Percentiles rank a stretch among this genome's conserved stretches.
phyloP scores from a whole-genome alignment of 352 stramenopile genomes.

The Pythium scleroteichum region DNA sequence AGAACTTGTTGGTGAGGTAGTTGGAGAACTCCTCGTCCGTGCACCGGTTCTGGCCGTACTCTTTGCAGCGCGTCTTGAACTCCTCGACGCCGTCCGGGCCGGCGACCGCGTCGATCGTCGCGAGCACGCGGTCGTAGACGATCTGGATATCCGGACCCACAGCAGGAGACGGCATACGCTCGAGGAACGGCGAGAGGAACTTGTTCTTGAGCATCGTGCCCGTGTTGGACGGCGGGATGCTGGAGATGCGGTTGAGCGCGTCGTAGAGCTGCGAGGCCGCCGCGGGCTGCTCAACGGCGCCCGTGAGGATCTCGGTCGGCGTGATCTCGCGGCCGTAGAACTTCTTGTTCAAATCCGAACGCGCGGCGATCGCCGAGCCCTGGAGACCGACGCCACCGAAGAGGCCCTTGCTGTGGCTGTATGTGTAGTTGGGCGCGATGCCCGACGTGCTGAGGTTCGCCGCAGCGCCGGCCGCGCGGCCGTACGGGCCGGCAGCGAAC shows the following conservation, averaged over 20 bases:
- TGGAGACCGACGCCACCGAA: slow-evolving; percentile 84
- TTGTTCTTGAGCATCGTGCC: slow-evolving; percentile 55
- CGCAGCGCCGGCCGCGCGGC: slow-evolving; percentile 70
- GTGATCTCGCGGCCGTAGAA: slow-evolving; percentile 89
- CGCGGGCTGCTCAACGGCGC: slow-evolving; percentile 76
- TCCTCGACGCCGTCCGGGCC: slow-evolving; percentile 65
- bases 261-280: slow-evolving; percentile 85
- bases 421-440: slow-evolving; percentile 86
- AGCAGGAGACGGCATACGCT: slow-evolving; percentile 71
- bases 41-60: slow-evolving; percentile 83
- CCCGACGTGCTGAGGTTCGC: slow-evolving; percentile 78
- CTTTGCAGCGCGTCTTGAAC: slow-evolving; percentile 86
- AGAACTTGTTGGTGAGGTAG: slow-evolving; percentile 75
- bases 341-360: slow-evolving; percentile 83
- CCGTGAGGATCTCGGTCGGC: slow-evolving; percentile 82
- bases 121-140: slow-evolving; percentile 83
- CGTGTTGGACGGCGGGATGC: slow-evolving; percentile 66
- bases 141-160: slow-evolving; percentile 79
- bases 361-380: slow-evolving; percentile 77
- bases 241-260: slow-evolving; percentile 69
- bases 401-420: slow-evolving; percentile 85
- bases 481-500: slow-evolving; percentile 80
- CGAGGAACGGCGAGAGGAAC: slow-evolving; percentile 64
- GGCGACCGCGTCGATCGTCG: slow-evolving; percentile 64
- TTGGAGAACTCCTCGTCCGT: slow-evolving; percentile 66